phyloP scores from a whole-genome alignment of 768 basidiomycete species.

The Lentinus tigrinus region DNA sequence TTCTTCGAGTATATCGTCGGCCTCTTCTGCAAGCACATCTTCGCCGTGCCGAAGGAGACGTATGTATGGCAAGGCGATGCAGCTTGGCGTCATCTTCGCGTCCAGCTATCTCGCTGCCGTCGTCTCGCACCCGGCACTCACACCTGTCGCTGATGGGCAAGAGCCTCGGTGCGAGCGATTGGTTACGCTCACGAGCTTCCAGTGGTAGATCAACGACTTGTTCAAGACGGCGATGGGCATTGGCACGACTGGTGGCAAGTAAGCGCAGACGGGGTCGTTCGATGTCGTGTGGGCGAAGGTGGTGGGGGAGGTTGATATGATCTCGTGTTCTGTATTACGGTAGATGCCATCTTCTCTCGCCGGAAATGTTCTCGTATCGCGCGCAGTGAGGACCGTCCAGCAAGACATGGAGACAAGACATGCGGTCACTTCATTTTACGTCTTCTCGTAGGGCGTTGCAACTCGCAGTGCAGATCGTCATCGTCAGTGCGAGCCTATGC shows the following conservation, averaged over 20 bases:
- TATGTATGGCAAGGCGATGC: slow-evolving; percentile 80
- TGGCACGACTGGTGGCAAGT: slow-evolving; percentile 88
- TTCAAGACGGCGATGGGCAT: slow-evolving; percentile 86
- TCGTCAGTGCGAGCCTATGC: too few species aligned
- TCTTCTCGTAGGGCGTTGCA: too few species aligned
- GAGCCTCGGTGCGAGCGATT: slow-evolving; percentile 75
- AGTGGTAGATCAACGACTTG: slow-evolving; percentile 92
- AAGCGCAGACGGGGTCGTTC: slow-evolving; percentile 40
- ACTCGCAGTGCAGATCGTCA: too few species aligned
- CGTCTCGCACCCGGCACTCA: slow-evolving; percentile 96
- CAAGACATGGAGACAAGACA: too few species aligned
- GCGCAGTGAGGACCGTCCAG: too few species aligned
- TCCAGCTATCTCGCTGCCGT: slow-evolving; percentile 93
- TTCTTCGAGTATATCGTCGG: slow-evolving; percentile 90
- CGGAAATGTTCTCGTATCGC: too few species aligned
- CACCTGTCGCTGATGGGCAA: slow-evolving; percentile 92
- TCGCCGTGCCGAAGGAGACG: slow-evolving; percentile 73
- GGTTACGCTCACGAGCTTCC: slow-evolving; percentile 62
- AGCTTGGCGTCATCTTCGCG: slow-evolving; percentile 85
- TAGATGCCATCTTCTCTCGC: too few species aligned
- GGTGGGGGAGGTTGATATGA: too few species aligned
- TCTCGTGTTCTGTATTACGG: too few species aligned
- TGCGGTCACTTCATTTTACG: too few species aligned
- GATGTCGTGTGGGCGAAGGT: not conserved
- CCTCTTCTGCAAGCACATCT: slow-evolving; percentile 86